Conservation (phyloP, 2,329 filamentous ascomycete genomes). For the Aspergillus terreus region DNA sequence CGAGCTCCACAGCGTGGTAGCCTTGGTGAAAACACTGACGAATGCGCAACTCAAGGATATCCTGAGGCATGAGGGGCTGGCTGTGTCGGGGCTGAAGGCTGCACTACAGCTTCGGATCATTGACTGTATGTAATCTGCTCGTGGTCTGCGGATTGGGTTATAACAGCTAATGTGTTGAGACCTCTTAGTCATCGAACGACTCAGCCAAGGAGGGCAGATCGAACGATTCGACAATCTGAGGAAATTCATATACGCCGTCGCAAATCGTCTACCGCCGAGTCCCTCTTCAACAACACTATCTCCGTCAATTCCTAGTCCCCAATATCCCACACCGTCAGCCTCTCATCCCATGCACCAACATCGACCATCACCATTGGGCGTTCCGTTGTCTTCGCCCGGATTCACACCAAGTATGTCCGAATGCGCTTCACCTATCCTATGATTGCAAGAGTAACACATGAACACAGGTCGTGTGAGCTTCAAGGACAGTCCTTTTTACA, state of each 20-base stretch:
- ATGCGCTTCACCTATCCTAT: not conserved
- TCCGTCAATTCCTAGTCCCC: conserved; percentile 13
- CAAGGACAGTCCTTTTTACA: conserved; percentile 84
- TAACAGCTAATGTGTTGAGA: not conserved
- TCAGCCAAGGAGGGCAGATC: conserved; percentile 18
- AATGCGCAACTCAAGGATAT: conserved; percentile 71
- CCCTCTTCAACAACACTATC: conserved; percentile 21
- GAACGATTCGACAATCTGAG: conserved; percentile 31
- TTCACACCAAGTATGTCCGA: conserved; percentile 25
- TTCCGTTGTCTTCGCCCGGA: conserved; percentile 29
- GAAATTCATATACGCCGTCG: conserved; percentile 28
- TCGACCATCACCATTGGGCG: conserved; percentile 23
- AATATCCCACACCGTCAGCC: conserved; percentile 22
- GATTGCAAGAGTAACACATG: conserved; percentile 24
- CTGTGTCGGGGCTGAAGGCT: conserved; percentile 79
- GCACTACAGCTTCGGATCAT: conserved; percentile 75
- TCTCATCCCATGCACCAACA: conserved; percentile 23
- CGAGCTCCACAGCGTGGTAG: conserved; percentile 40
- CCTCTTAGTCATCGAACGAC: conserved; percentile 25
- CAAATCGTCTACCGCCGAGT: conserved; percentile 24
- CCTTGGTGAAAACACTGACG: conserved; percentile 52
- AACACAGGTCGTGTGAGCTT: conserved; percentile 49
- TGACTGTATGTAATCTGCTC: conserved; percentile 58
- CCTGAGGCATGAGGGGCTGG: conserved; percentile 68
- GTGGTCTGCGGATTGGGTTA: not conserved